Evolutionary conservation across 2,329 filamentous ascomycete genomes (phyloP), one percentile per base, ranked within the genome.

Genomic region (Trichoderma guizhouense): DNA sequence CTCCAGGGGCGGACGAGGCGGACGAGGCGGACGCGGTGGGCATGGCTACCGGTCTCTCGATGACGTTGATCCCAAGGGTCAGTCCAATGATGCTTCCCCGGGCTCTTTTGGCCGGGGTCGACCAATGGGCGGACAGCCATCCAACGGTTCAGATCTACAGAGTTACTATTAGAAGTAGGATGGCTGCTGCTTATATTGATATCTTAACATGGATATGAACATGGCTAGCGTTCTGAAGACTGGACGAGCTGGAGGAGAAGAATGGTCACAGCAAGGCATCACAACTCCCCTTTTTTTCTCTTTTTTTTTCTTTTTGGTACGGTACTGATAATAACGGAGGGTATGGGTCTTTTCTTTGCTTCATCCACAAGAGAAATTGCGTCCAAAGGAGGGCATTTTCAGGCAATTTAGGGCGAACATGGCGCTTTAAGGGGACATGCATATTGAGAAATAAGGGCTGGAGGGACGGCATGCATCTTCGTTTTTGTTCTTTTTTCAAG

Each of bases 31-130:
- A 61, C 81, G 84, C 30, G 86, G 86, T 26, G 85, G 85, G 30
- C 82, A 84, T 71, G 83, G 86, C 73, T 93, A 93, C 78, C 86
- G 87, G 71, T 93, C 90, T 2, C 84, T 93, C 2, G 91, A 93
- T 78, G 91, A 93, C 75, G 84, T 90, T 32, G 86, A 86, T 30
- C 81, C 83, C 57, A 83, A 83, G 62, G 84, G 86, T 57, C 75
- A 77, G 58, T 74, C 34, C 12, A 11, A 30, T 47, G 68, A 55
- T 57, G 51, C 32, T n/a, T 11, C 21, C 14, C 30, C 34, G 8
- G 30, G 63, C 39, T 21, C 69, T 2, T 32, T 47, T 30, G 75
- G 75, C n/a, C 76, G 78, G 18, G 75, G 74, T 30, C 75, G 78
- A 21, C 73, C 76, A 5, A 73, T 75, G 72, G 74, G 76, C 34